Evolutionary conservation across 768 basidiomycete species (phyloP), one percentile per base, ranked within the genome.

Genomic region (Chiua virens): DNA sequence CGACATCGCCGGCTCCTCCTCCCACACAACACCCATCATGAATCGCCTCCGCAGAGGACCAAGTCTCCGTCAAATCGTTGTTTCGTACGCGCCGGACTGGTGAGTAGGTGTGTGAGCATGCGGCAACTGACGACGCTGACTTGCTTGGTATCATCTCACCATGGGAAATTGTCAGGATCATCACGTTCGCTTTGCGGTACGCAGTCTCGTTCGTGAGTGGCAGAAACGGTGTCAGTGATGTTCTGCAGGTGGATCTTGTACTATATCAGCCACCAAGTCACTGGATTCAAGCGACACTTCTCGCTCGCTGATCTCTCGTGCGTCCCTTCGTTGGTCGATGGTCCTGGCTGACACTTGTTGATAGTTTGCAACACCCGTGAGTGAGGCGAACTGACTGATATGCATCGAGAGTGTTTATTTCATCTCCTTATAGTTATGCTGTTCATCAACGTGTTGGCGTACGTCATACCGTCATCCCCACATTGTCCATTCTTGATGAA

Each of bases 11-110:
- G 22, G 13, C 21, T 25, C 5, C 13, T 41, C 46, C 41, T 30
- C 45, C 47, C 44, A 35, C 47, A 20, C 23, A 20, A 38, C n/a
- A 25, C 46, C 42, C 37, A 36, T 38, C 2, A 63, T 62, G 61
- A 42, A 40, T 10, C 21, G 14, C 3, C 54, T 50, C n/a, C 50
- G 42, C 42, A 61, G 36, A 45, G 47, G 40, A 0, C 66, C 57
- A 10, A 48, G 52, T 25, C 52, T 70, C 21, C 53, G 57, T 18
- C 58, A 52, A 27, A 46, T 56, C 43, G 2, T 60, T 28, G 21
- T 76, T 8, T 86, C 86, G 0, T 90, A 91, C 70, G 77, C 80
- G 13, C 83, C 85, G 0, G 89, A 92, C 63, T 92, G 89, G 89
- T 89, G 62, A 60, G 80, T 22, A 23, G 30, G 14, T 17, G n/a